These are phyloP conservation scores for Candolleomyces eurysporus DNA, from an alignment of 768 basidiomycete species.

Conservation along the genomic window DNA sequence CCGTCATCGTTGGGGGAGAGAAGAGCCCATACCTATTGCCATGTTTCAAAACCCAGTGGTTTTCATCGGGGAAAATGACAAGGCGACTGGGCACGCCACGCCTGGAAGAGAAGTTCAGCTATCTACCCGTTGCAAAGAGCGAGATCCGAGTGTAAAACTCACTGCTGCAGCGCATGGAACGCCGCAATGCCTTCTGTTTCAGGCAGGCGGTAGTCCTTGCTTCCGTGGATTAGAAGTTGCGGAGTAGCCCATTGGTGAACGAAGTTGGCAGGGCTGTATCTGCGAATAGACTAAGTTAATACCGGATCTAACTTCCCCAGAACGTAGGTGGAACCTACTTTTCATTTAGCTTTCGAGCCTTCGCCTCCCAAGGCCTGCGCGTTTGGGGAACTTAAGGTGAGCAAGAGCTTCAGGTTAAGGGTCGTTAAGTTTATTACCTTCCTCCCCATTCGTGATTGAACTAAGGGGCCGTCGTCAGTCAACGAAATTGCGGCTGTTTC, in stretches of 20 bases:
- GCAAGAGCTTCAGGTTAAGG: neutral
- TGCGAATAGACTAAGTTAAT: constrained; percentile 19
- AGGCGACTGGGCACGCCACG: constrained; percentile 70
- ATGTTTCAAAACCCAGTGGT: constrained; percentile 87
- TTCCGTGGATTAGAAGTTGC: constrained; percentile 80
- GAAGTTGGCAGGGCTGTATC: constrained; percentile 78
- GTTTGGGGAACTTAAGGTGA: neutral
- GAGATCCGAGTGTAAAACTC: constrained; percentile 25
- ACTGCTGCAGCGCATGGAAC: constrained; percentile 87
- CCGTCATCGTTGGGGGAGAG: neutral
- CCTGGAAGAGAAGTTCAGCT: constrained; percentile 31
- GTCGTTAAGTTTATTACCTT: constrained; percentile 23
- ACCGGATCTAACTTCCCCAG: neutral
- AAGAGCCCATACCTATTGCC: constrained; percentile 57
- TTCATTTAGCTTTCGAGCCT: constrained; percentile 49
- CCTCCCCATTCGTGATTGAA: constrained; percentile 89
- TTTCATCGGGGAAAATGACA: constrained; percentile 86
- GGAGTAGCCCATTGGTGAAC: constrained; percentile 87
- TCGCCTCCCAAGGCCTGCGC: constrained; percentile 63
- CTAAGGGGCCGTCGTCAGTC: constrained; percentile 30
- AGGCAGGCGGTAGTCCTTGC: constrained; percentile 85
- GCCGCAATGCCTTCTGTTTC: constrained; percentile 82
- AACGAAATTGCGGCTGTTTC: neutral
- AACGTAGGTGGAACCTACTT: constrained; percentile 39
- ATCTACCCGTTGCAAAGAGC: neutral